These are phyloP conservation scores for Entomortierella lignicola DNA, from an alignment of 192 early-diverging fungal species.

Conservation along the genomic window DNA sequence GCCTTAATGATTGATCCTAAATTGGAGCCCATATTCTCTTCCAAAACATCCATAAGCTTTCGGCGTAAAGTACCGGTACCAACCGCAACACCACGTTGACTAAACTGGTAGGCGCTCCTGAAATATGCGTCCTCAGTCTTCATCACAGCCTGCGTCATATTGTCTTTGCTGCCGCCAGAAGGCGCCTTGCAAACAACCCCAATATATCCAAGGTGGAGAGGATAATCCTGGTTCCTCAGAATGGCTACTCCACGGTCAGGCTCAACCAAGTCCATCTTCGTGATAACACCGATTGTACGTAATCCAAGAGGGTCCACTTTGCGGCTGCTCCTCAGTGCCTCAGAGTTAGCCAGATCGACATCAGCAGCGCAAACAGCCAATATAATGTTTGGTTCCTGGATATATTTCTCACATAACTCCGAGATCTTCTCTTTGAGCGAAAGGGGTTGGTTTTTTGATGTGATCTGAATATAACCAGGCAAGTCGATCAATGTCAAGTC, in stretches of 20 bases:
- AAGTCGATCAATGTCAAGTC: slow-evolving; percentile 87
- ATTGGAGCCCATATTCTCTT: slow-evolving; percentile 90
- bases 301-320: slow-evolving; percentile 83
- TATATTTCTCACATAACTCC: slow-evolving; percentile 86
- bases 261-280: slow-evolving; percentile 90
- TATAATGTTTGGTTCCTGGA: slow-evolving; percentile 85
- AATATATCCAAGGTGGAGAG: slow-evolving; percentile 94
- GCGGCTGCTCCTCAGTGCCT: slow-evolving; percentile 81
- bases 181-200: slow-evolving; percentile 92
- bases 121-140: slow-evolving; percentile 69
- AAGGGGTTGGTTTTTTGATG: slow-evolving; percentile 83
- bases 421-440: slow-evolving; percentile 81
- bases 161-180: slow-evolving; percentile 43
- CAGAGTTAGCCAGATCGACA: slow-evolving; percentile 89
- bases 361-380: slow-evolving; percentile 87
- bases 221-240: slow-evolving; percentile 92
- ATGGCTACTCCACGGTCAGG: slow-evolving; percentile 82
- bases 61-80: slow-evolving; percentile 89
- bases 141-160: slow-evolving; percentile 65
- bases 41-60: slow-evolving; percentile 89
- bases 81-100: slow-evolving; percentile 76
- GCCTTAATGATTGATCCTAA: slow-evolving; percentile 88
- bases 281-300: slow-evolving; percentile 87
- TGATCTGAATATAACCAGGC: slow-evolving; percentile 91
- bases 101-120: slow-evolving; percentile 64